Evolutionary conservation across 1,284 basidiomycete genomes (phyloP), one percentile per base, ranked within the genome.

Genomic region (Amylostereum chailletii): DNA sequence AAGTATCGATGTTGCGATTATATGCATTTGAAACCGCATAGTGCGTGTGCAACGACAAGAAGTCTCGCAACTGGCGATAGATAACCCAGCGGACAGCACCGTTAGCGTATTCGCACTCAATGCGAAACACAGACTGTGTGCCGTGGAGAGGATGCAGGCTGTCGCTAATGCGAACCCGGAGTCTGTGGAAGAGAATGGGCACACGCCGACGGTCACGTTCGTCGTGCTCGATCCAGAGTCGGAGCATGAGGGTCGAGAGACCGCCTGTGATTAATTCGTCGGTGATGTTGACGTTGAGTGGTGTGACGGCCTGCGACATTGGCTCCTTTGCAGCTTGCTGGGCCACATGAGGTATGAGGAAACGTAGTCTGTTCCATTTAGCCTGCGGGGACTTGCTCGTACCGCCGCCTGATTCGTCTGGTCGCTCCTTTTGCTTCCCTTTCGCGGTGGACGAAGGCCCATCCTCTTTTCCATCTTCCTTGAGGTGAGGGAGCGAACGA

Each of bases 61-160:
- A 97, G 65, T 99, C 95, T 53, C 91, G 82, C 47, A 97, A 74
- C 66, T 95, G 89, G 48, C 95, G 84, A 67, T 99, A 98, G 42
- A 99, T 81, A 33, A 97, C 93, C 95, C 96, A 99, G 64, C 90
- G 84, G 51, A 87, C 84, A 3, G 86, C 85, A n/a, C 92, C 91
- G 57, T 96, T 94, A 1, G 92, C 95, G 62, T 99, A 98, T 67
- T 96, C 91, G 67, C 94, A 95, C 66, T 96, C 93, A 57, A 96
- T 93, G 19, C 92, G 81, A 65, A 94, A 96, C 2, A 94, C 83
- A 3, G 89, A 81, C 60, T 89, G 90, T 47, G 81, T 73, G 33
- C 80, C 78, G 59, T 90, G 79, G 55, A 89, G 71, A 3, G 90
- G 86, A 66, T 94, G 83, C 46, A 95, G 65, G 55, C 88, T 90